These are phyloP conservation scores for Pleurotus tuber-regium DNA, from an alignment of 768 basidiomycete species.

Conservation along the genomic window DNA sequence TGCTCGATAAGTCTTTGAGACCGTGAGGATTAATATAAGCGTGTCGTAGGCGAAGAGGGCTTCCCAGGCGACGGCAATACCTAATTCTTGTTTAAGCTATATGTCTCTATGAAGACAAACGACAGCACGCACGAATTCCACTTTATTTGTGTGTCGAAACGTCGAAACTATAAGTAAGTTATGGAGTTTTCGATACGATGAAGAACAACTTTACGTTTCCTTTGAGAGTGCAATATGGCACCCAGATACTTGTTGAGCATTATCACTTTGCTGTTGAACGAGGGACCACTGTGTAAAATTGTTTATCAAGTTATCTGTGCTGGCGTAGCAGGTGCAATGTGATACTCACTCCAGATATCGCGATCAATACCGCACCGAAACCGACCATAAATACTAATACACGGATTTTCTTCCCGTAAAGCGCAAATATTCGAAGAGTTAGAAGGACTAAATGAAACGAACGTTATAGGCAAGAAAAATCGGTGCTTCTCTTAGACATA, in stretches of 20 bases:
- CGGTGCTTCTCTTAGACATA: constrained; percentile 26
- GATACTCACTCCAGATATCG: constrained; percentile 36
- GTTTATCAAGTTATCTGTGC: not conserved
- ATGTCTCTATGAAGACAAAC: not conserved
- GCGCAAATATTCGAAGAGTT: constrained; percentile 46
- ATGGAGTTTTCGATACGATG: constrained; percentile 1
- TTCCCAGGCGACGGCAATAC: constrained; percentile 44
- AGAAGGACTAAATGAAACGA: constrained; percentile 32
- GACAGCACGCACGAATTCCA: not conserved
- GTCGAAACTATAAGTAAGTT: not conserved
- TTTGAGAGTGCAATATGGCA: constrained; percentile 32
- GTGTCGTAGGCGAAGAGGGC: constrained; percentile 48
- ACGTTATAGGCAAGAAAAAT: not conserved
- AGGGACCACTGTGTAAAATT: constrained; percentile 38
- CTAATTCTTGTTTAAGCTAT: constrained; percentile 20
- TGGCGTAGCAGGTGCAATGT: not conserved
- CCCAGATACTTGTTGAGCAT: constrained; percentile 23
- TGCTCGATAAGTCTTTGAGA: constrained; percentile 42
- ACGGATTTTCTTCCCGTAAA: constrained; percentile 40
- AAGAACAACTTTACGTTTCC: constrained; percentile 25
- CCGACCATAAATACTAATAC: constrained; percentile 34
- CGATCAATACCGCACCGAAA: constrained; percentile 27
- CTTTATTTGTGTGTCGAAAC: not conserved
- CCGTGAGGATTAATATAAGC: constrained; percentile 43
- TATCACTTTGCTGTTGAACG: constrained; percentile 33